phyloP scores from a whole-genome alignment of 352 stramenopile species.

The Globisporangium acanthophoron region DNA sequence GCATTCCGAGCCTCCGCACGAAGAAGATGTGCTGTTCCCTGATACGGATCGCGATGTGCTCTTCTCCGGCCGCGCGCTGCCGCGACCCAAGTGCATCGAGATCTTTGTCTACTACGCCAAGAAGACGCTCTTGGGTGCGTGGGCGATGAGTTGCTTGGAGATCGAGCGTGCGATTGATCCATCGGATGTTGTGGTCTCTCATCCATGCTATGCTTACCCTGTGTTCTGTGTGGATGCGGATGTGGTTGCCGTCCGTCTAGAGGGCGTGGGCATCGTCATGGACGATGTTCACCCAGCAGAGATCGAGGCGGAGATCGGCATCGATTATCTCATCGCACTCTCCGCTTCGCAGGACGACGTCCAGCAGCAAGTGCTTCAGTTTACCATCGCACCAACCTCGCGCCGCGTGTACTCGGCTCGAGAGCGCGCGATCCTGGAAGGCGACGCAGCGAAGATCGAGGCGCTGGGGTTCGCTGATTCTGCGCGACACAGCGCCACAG shows the following conservation, averaged over 20 bases:
- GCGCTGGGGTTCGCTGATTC: conserved; percentile 26
- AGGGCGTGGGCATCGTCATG: conserved; percentile 50
- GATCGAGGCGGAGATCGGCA: conserved; percentile 19
- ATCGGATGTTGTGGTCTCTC: not conserved
- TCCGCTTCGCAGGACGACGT: conserved; percentile 37
- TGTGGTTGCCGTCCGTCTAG: conserved; percentile 10
- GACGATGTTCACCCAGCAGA: conserved; percentile 57
- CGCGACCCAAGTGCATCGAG: conserved; percentile 19
- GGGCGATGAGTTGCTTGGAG: not conserved
- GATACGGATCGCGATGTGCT: conserved; percentile 33
- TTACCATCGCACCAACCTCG: conserved; percentile 30
- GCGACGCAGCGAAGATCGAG: conserved; percentile 10
- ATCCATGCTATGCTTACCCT: not conserved
- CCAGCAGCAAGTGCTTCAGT: conserved; percentile 19
- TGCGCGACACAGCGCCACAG: not conserved
- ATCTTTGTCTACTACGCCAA: conserved; percentile 37
- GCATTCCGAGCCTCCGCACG: not conserved
- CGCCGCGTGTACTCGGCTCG: conserved; percentile 50
- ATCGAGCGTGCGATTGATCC: too few species aligned
- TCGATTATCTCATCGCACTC: conserved; percentile 56
- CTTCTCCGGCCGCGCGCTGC: conserved; percentile 25
- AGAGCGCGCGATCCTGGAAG: conserved; percentile 36
- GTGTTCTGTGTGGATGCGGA: not conserved
- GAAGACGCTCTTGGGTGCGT: conserved; percentile 31
- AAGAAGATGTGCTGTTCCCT: conserved; percentile 28